phyloP scores from a whole-genome alignment of 305 asterid species.

The Fraxinus baroniana region DNA sequence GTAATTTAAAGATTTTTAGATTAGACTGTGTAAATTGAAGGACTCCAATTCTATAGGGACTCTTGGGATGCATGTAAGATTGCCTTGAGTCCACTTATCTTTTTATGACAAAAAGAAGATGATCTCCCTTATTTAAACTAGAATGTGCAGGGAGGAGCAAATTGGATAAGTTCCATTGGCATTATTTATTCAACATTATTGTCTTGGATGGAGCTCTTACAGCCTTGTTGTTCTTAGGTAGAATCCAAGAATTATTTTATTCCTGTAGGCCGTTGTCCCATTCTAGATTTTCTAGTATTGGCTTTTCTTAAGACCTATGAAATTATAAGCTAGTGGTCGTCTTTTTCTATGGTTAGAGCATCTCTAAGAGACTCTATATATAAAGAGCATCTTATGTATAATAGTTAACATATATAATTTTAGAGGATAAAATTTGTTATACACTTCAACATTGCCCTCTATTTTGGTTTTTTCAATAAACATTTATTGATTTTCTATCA shows the following conservation, averaged over 20 bases:
- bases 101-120: not conserved
- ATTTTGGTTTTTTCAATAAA: no score
- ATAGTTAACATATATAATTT: no score
- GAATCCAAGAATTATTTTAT: not conserved
- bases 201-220: not conserved
- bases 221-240: not conserved
- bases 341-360: not conserved
- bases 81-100: not conserved
- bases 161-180: not conserved
- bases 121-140: not conserved
- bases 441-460: no score
- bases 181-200: not conserved
- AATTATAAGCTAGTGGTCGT: not conserved
- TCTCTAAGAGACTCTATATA: no score
- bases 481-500: no score
- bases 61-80: not conserved
- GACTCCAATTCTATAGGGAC: not conserved
- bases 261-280: not conserved
- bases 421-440: no score
- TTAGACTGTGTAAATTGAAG: not conserved
- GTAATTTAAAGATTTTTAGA: not conserved
- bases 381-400: no score
- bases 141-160: not conserved
- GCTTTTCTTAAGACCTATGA: not conserved
- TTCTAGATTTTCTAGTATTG: not conserved